Base-by-base conservation (phyloP, 768 basidiomycete species). In the Lentinus tigrinus region DNA sequence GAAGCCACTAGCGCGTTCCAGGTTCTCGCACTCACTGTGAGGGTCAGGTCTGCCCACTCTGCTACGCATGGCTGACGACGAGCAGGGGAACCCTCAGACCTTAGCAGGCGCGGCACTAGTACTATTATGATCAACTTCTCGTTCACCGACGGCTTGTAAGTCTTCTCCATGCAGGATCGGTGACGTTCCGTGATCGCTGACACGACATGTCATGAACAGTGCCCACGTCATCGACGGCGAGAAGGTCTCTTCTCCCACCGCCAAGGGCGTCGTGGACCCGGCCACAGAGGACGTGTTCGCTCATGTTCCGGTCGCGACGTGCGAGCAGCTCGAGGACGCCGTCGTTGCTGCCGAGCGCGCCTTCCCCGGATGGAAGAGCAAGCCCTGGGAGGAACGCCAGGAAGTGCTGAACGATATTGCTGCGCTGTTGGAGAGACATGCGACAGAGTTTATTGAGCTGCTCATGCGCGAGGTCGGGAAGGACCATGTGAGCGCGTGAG, bases 401-500 rank as follows among this genome's bases (percentile, higher is more conserved):
- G 4, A 10, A 14, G 43, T 40, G 40, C 42, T 61, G 24, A 9
- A 13, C 23, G 23, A 26, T 3, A n/a, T 58, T n/a, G 57, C 58
- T 9, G 37, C 38, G n/a, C 24, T 57, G 24, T 14, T 57, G 16
- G 37, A 51, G 37, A 27, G 36, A 9, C 36, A 51, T 26, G 19
- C 34, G 4, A 23, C 3, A 3, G 31, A 38, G 16, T 62, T 62
- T 24, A 34, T 36, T 14, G 19, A 9, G 5, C 37, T 62, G 21
- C 16, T 62, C n/a, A 44, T 56, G 36, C 31, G 44, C 28, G 60
- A 62, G 47, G 40, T 39, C 7, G 61, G 57, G 23, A 62, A 58
- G 47, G 39, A 46, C 34, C 44, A 28, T 17, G 26, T 16, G 48
- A 47, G 47, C 26, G 52, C 61, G 56, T 62, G 36, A 44, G 54